phyloP scores from a whole-genome alignment of 208 protist genomes.

The Leishmania gerbilli region DNA sequence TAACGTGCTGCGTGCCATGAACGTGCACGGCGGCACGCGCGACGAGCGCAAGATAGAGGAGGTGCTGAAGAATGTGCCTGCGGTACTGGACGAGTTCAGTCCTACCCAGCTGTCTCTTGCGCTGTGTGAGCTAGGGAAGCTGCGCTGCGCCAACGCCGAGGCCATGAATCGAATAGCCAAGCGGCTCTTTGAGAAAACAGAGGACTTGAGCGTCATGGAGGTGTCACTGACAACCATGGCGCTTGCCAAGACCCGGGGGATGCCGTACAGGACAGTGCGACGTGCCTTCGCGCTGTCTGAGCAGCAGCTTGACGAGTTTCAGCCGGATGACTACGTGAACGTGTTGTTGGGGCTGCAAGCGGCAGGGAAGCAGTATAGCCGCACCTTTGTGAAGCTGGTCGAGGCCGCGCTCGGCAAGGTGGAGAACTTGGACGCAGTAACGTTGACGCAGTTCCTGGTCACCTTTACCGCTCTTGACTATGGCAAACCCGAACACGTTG shows the following conservation, averaged over 20 bases:
- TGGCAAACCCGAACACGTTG: conserved; percentile 69
- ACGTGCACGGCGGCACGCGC: conserved; percentile 56
- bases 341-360: conserved; percentile 38
- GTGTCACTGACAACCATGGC: conserved; percentile 43
- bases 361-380: conserved; percentile 55
- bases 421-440: conserved; percentile 77
- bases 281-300: conserved; percentile 51
- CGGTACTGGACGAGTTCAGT: conserved; percentile 79
- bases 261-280: conserved; percentile 55
- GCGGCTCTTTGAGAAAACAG: conserved; percentile 45
- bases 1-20: conserved; percentile 74
- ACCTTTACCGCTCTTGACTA: conserved; percentile 72
- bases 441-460: conserved; percentile 69
- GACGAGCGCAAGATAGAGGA: conserved; percentile 72
- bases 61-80: conserved; percentile 56
- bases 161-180: conserved; percentile 63
- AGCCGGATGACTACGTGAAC: conserved; percentile 81
- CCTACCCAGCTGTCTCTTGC: conserved; percentile 61
- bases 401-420: conserved; percentile 73
- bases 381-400: conserved; percentile 61
- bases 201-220: conserved; percentile 70
- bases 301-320: conserved; percentile 54
- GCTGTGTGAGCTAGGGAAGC: conserved; percentile 62
- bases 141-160: conserved; percentile 64
- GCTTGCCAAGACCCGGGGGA: conserved; percentile 54